phyloP scores from a whole-genome alignment of 495 filamentous ascomycete species.

The Darksidea phi region DNA sequence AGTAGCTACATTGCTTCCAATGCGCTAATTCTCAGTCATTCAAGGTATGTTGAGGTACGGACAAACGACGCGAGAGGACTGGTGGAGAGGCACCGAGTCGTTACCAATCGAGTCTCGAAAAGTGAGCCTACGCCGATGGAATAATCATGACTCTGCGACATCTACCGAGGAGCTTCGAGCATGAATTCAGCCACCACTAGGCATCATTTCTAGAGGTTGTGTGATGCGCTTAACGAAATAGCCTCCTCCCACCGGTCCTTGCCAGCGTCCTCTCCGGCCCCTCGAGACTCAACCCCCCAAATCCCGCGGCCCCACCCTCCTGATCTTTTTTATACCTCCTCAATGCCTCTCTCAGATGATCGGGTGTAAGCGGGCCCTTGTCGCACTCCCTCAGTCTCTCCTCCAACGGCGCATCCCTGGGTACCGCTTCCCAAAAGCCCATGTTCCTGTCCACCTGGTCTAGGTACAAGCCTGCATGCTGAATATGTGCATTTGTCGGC shows the following conservation, averaged over 20 bases:
- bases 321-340: conserved; percentile 67
- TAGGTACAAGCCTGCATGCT: background rate
- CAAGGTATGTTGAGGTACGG: too few relatives aligned
- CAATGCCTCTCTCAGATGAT: conserved; percentile 78
- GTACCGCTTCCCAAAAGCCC: conserved; percentile 14
- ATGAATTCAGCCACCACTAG: too few relatives aligned
- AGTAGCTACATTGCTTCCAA: background rate
- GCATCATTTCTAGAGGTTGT: too few relatives aligned
- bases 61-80: too few relatives aligned
- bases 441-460: background rate
- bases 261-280: conserved; percentile 40
- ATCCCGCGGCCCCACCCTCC: conserved; percentile 66
- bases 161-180: too few relatives aligned
- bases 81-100: too few relatives aligned
- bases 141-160: conserved; percentile 2
- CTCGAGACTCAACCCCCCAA: conserved; percentile 69
- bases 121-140: background rate
- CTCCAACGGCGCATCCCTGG: conserved; percentile 14
- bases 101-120: too few relatives aligned
- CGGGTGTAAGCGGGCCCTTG: conserved; percentile 72
- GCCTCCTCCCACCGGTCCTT: conserved; percentile 41
- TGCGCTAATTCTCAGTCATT: too few relatives aligned
- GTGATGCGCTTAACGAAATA: conserved; percentile 47
- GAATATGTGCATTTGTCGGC: conserved; percentile 7
- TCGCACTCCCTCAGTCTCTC: conserved; percentile 44